Conservation (phyloP, 768 basidiomycete genomes). For the Tulasnella sp. region DNA sequence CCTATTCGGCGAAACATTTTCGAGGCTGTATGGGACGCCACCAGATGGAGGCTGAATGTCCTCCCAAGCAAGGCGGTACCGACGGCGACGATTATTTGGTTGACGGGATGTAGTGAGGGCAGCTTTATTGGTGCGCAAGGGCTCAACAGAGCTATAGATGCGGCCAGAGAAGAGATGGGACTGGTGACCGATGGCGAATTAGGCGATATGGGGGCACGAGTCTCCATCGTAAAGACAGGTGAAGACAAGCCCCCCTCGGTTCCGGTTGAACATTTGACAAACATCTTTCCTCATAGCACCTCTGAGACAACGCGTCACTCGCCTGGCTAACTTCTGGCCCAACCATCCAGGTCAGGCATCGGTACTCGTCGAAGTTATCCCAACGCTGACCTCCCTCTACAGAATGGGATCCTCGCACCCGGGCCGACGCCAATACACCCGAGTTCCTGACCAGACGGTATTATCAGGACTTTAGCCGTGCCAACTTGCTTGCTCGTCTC, state of each 20-base stretch:
- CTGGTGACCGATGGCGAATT: constrained; percentile 13
- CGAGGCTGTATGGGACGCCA: background rate
- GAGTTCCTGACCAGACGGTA: background rate
- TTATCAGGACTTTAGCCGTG: background rate
- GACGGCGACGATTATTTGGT: constrained; percentile 10
- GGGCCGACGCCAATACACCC: background rate
- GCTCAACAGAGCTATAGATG: constrained; percentile 17
- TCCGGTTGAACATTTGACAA: background rate
- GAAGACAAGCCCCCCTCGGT: background rate
- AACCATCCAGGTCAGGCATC: background rate
- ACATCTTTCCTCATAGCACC: background rate
- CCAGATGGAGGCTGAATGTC: background rate
- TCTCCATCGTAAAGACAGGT: constrained; percentile 24
- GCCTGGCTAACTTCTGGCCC: background rate
- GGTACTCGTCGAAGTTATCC: background rate
- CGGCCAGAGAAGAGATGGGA: constrained; percentile 26
- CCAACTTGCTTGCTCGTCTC: constrained; percentile 25
- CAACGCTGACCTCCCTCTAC: background rate
- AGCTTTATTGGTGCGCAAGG: constrained; percentile 21
- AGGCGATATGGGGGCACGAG: constrained; percentile 21
- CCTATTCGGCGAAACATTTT: background rate
- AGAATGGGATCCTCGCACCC: background rate
- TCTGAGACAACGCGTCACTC: background rate
- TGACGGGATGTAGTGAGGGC: constrained; percentile 16
- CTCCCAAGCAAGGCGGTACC: background rate